Base-by-base conservation (phyloP, 306 rosid species). In the Spatholobus suberectus region DNA sequence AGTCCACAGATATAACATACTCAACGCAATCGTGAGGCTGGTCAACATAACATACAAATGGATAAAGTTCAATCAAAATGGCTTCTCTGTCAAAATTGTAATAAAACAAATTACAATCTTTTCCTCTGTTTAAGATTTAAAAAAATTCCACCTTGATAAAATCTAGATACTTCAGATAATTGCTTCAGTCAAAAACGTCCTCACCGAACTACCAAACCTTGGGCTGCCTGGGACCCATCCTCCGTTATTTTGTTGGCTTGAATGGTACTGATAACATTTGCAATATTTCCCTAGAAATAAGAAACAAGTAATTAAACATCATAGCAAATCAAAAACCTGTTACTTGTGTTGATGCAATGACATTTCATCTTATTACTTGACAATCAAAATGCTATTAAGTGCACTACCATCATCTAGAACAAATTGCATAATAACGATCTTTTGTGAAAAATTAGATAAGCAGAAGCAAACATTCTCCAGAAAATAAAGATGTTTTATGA, bases 221-320 rank as follows among this genome's bases (percentile, higher is more conserved):
- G 98, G 74, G 88, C 80, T 52, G 90, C 92, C 85, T 87, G 99
- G 23, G 88, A 58, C 67, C 95, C 97, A 76, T 94, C 99, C 59
- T 91, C 98, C 4, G 91, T 75, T 68, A 75, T 7, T 89, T 86
- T 91, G 92, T 77, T 92, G 12, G 97, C 88, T 83, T 90, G 97
- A 89, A 96, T 84, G 51, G 98, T 96, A 69, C 86, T 82, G 69
- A 94, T 96, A n/a, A 96, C 97, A 63, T 84, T 85, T 8, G 95
- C 68, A 73, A 94, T 81, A 81, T 96, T 94, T n/a, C 92, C 97
- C 99, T 96, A 88, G 6, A 75, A 73, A 80, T 47, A 14, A 72
- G 1, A 80, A 73, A 20, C 35, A 51, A 10, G 69, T 67, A 35
- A 47, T 41, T 15, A 76, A 65, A 73, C 21, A 57, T 55, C 40